Evolutionary conservation across 2,329 filamentous ascomycete genomes (phyloP), one percentile per base, ranked within the genome.

Genomic region (Penicillium sp.): DNA sequence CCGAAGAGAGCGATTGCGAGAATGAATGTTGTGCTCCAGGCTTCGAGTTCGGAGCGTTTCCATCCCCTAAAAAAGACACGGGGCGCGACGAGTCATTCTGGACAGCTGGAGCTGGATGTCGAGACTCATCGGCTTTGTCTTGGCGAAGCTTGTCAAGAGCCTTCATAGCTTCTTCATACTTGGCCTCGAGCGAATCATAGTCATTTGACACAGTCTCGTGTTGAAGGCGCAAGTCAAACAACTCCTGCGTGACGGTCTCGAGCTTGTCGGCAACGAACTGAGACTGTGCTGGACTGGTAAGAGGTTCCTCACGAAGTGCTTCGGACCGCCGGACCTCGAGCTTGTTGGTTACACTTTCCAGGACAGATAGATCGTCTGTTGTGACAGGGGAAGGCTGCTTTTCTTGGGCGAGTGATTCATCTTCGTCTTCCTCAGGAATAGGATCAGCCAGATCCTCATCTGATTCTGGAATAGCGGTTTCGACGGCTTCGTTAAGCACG

Each of bases 221-320:
- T 64, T 95, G 88, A 27, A 93, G 82, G 11, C 85, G 84, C 35
- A 98, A 76, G 53, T 92, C 86, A 40, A 95, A 77, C 2, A 98
- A 80, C 65, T 98, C 92, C 60, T 94, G 87, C 0, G 84, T 92
- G 27, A 96, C 84, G 26, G 75, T 82, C 56, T 96, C 90, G 10
- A 96, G 77, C 67, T 96, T 95, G 60, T 96, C 90, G 5, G 85
- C 84, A 36, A 95, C 85, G 54, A 88, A 88, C 48, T 82, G 84
- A 30, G 80, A 82, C 61, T 95, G 89, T 0, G 85, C 84, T 10
- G 85, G 81, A 57, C 79, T 92, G 45, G 77, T 76, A 9, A 77
- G 70, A 1, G 73, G 65, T 30, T 76, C 68, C 10, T 71, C 70
- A 12, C 53, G 41, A n/a, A 51, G 34, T 4, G 48, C 37, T 15